Evolutionary conservation across 768 basidiomycete genomes (phyloP), one percentile per base, ranked within the genome.

Genomic region (Auriscalpium orientale): DNA sequence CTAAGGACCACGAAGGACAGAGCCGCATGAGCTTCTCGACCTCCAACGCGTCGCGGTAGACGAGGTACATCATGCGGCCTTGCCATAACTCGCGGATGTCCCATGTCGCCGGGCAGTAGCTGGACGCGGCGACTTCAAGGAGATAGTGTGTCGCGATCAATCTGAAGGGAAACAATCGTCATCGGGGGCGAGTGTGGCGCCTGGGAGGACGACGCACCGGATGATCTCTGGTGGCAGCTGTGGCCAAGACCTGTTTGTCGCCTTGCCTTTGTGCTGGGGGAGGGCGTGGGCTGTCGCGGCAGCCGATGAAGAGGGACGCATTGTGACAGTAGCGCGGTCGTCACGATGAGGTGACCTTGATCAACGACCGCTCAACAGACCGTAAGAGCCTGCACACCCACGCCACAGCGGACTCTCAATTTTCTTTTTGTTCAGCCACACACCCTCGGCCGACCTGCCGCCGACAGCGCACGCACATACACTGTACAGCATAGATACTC

Each of bases 81-180:
- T 79, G 78, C 86, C 85, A 88, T 13, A 73, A 66, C 48, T 82
- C 78, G 54, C 74, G 77, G 68, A 64, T 69, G 63, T 72, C 73
- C 77, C 77, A 79, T 35, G 72, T 69, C 1, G 62, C 70, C 2
- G 85, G 85, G 60, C 71, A 75, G 61, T 81, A 79, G 34, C 64
- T 72, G 7, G 66, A 68, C 0, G 66, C 64, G 22, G 79, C 60
- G 66, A 70, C 66, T 76, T 79, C 74, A 68, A 75, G 68, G 38
- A 88, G 76, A 65, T 79, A 80, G 63, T 79, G 73, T 0, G 84
- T 85, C 33, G 79, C 75, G 66, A 85, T 81, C 52, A 77, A 72
- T 61, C 83, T 84, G 70, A 40, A 45, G 61, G 53, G 49, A 44
- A 28, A 35, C 45, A 22, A 36, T 62, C 46, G 54, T 50, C 37